Conservation (phyloP, 1,284 basidiomycete genomes). For the Phlebopus sp. region DNA sequence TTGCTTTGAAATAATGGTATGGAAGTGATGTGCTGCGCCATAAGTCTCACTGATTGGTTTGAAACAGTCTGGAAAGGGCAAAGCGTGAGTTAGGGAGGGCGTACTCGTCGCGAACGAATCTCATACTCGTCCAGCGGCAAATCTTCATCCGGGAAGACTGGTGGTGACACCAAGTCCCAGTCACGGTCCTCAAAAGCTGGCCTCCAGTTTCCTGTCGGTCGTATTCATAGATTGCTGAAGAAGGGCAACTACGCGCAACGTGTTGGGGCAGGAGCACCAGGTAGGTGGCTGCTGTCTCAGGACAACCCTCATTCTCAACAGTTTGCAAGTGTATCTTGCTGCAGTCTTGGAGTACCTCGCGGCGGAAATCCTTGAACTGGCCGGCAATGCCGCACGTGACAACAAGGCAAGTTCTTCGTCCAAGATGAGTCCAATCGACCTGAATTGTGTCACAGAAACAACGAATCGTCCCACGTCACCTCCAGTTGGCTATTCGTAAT, state of each 20-base stretch:
- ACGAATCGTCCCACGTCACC: constrained; percentile 81
- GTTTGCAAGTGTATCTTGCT: constrained; percentile 72
- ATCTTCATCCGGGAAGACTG: constrained; percentile 54
- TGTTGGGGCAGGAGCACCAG: constrained; percentile 70
- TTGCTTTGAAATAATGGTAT: constrained; percentile 22
- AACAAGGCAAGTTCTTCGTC: constrained; percentile 43
- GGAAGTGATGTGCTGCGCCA: not conserved
- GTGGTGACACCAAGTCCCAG: constrained; percentile 48
- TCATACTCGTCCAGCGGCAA: constrained; percentile 42
- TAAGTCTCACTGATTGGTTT: constrained; percentile 1
- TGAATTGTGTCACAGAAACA: constrained; percentile 45
- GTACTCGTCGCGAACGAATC: not conserved
- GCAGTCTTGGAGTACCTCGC: constrained; percentile 83
- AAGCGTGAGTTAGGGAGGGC: constrained; percentile 37
- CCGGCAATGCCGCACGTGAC: constrained; percentile 77
- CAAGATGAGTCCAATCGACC: not conserved
- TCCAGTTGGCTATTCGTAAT: constrained; percentile 84
- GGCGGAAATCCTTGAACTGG: constrained; percentile 86
- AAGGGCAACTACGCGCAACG: constrained; percentile 77
- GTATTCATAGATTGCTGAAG: constrained; percentile 84
- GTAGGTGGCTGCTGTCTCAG: constrained; percentile 39
- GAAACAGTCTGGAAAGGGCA: constrained; percentile 53
- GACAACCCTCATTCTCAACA: not conserved
- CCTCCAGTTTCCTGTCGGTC: constrained; percentile 84
- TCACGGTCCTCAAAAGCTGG: constrained; percentile 79